Percentiles rank a stretch among this genome's conserved stretches.
Conservation (phyloP, 164 flowering plant genomes). For the Tetrastigma voinierianum region DNA sequence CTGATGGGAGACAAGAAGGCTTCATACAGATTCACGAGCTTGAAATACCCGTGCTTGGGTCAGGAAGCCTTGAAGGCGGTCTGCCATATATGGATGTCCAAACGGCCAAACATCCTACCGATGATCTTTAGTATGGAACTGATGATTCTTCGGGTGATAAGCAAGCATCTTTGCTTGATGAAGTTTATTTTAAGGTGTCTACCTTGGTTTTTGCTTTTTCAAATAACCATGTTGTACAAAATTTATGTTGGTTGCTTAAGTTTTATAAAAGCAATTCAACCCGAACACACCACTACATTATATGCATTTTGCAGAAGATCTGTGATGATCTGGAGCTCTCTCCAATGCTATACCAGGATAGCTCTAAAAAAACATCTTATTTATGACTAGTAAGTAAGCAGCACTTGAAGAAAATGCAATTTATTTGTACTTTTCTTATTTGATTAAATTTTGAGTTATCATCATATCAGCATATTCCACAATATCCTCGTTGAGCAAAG, state of each 20-base stretch:
- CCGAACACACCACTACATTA: slow-evolving; percentile 65
- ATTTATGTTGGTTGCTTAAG: slow-evolving; percentile 89
- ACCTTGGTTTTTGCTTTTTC: slow-evolving; percentile 64
- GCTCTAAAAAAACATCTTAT: neutral
- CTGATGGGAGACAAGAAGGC: slow-evolving; percentile 29
- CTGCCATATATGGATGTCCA: slow-evolving; percentile 18
- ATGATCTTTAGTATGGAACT: slow-evolving; percentile 29
- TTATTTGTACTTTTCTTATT: neutral
- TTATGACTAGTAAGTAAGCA: slow-evolving; percentile 2
- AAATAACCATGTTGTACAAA: slow-evolving; percentile 60
- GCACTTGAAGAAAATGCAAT: too few relatives aligned
- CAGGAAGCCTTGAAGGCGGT: slow-evolving; percentile 17
- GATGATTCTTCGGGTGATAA: slow-evolving; percentile 67
- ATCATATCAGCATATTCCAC: slow-evolving; percentile 69
- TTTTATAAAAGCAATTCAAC: slow-evolving; percentile 78
- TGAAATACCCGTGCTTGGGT: slow-evolving; percentile 20
- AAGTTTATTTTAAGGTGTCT: slow-evolving; percentile 82
- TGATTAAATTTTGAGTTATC: slow-evolving; percentile 57
- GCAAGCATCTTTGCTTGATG: slow-evolving; percentile 41
- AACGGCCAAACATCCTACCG: slow-evolving; percentile 19
- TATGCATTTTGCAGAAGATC: slow-evolving; percentile 64
- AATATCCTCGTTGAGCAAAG: slow-evolving; percentile 80
- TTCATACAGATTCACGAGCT: slow-evolving; percentile 24
- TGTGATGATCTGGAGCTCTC: slow-evolving; percentile 86
- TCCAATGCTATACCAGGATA: slow-evolving; percentile 93